Conservation (phyloP, 805 yeast genomes). For the Saturnispora saitoi region DNA sequence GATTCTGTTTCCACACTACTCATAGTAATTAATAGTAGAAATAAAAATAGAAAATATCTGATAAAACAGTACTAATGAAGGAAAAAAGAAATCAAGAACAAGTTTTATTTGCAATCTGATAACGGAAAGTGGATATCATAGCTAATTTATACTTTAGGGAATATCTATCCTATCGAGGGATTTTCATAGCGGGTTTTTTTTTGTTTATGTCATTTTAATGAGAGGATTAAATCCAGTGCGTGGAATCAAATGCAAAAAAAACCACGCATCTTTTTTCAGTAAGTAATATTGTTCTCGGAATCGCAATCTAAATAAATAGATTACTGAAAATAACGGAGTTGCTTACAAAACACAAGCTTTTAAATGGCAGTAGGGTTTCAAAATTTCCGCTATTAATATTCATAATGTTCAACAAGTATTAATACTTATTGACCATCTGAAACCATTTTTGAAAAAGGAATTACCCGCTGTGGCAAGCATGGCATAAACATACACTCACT, state of each 20-base stretch:
- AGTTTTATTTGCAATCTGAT: too few species aligned
- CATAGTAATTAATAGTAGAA: background rate
- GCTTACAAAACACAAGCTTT: too few species aligned
- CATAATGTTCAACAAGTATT: too few species aligned
- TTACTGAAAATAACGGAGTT: background rate
- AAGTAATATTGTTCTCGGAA: background rate
- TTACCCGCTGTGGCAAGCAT: too few species aligned
- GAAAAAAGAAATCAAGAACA: background rate
- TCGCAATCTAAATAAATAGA: background rate
- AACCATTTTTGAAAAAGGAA: too few species aligned
- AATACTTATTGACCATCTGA: too few species aligned
- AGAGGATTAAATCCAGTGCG: background rate
- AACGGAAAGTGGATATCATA: background rate
- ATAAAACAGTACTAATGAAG: background rate
- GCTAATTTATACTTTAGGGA: background rate
- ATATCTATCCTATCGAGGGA: conserved; percentile 5
- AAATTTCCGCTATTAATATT: too few species aligned
- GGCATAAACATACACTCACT: too few species aligned
- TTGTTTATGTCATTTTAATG: background rate
- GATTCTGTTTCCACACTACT: conserved; percentile 18
- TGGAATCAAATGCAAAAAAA: background rate
- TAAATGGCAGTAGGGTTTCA: too few species aligned
- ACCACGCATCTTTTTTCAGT: background rate
- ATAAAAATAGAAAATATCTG: background rate
- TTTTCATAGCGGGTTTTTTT: conserved; percentile 2